phyloP scores from a whole-genome alignment of 768 basidiomycete species.

The Clavulina sp. region DNA sequence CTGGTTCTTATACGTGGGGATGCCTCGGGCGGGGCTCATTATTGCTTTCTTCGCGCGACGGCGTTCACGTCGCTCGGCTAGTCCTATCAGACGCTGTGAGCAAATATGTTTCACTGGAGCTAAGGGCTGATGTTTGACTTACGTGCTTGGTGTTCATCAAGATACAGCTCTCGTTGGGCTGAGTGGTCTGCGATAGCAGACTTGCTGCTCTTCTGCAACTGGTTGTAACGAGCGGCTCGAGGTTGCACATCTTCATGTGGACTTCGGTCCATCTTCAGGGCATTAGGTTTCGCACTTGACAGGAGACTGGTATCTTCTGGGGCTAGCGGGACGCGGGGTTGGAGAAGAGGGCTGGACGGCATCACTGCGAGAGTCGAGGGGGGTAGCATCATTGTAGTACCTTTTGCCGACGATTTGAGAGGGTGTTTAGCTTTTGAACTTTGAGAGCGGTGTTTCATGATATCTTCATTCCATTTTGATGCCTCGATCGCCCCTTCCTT shows the following conservation, averaged over 20 bases:
- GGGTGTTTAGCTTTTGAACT: no score
- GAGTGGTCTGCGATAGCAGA: not conserved
- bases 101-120: no score
- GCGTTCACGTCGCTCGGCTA: not conserved
- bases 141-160: not conserved
- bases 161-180: not conserved
- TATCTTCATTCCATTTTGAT: not conserved
- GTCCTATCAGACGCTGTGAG: not conserved
- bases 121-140: no score
- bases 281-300: no score
- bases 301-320: no score
- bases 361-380: not conserved
- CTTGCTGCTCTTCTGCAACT: not conserved
- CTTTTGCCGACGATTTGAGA: no score
- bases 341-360: not conserved
- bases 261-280: no score
- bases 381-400: no score
- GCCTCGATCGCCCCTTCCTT: not conserved
- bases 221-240: not conserved
- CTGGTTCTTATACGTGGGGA: not conserved
- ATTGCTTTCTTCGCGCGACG: not conserved
- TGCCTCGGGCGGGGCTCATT: not conserved
- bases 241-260: no score
- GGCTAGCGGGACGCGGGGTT: not conserved
- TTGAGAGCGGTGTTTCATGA: not conserved